Conservation (phyloP, 2,329 filamentous ascomycete genomes). For the Apiospora pterosperma region DNA sequence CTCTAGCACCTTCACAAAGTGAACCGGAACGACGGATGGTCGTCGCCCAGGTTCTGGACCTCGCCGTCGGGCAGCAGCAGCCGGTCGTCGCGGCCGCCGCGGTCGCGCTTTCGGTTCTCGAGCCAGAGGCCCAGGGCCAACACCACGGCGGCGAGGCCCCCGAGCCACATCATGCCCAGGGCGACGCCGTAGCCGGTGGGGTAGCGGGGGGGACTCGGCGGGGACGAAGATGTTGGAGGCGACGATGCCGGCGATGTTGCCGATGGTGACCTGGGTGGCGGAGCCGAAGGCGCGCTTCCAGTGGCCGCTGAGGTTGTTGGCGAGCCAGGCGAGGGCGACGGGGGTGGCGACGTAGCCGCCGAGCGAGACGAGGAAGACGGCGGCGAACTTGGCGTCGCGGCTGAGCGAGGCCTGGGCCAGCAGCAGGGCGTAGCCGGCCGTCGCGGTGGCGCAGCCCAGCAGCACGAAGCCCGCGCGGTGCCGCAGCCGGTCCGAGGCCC, state of each 20-base stretch:
- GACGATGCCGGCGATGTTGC: conserved; percentile 39
- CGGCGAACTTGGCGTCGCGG: conserved; percentile 30
- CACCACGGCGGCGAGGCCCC: conserved; percentile 29
- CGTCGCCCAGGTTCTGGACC: conserved; percentile 46
- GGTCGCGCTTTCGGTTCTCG: conserved; percentile 43
- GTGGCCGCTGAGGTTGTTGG: conserved; percentile 49
- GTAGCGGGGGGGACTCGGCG: conserved; percentile 30
- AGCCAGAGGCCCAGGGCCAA: conserved; percentile 36
- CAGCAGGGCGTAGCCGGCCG: conserved; percentile 31
- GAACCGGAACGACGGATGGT: conserved; percentile 47
- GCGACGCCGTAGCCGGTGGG: conserved; percentile 32
- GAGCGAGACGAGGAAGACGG: conserved; percentile 31
- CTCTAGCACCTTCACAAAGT: conserved; percentile 19
- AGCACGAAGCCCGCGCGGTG: conserved; percentile 34
- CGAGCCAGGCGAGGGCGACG: conserved; percentile 42
- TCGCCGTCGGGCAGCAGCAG: conserved; percentile 33
- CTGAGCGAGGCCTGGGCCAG: conserved; percentile 23
- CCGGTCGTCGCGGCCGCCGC: conserved; percentile 42
- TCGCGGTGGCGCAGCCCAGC: conserved; percentile 21
- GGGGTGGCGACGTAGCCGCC: conserved; percentile 32
- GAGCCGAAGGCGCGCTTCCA: conserved; percentile 49
- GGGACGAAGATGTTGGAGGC: conserved; percentile 33
- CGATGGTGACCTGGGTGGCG: conserved; percentile 46
- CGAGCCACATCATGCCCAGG: conserved; percentile 30
- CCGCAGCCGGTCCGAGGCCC: conserved; percentile 27